Evolutionary conservation across 176 grass and related monocot genomes (phyloP), one percentile per base, ranked within the genome.

Genomic region (Rhynchospora breviuscula): DNA sequence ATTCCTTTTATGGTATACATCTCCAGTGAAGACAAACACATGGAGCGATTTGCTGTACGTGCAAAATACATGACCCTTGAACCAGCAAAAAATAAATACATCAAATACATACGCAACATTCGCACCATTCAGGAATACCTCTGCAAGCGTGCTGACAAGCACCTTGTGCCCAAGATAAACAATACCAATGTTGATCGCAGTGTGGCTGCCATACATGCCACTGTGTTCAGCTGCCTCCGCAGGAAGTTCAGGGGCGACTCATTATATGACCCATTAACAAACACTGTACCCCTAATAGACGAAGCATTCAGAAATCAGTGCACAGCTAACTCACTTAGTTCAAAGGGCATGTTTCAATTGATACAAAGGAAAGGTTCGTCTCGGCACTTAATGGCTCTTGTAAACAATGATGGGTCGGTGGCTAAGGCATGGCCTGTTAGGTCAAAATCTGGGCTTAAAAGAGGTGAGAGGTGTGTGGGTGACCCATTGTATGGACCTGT

Each of bases 1-100:
- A 91, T 97, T 63, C 95, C 92, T 29, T 97, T 97, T 64, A 94
- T 94, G 95, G 86, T 97, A 46, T 94, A 94, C 79, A 97, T 97
- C 63, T 91, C 90, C 15, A 94, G 87, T 31, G 95, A 97, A 85
- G 87, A 83, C 58, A 97, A 97, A 53, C 95, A 97, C 85, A 92
- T 84, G 2, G 92, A 97, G 62, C 90, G 95, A 85, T 97, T 97
- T 91, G 95, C 95, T 15, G 86, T 97, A 31, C 92, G 94, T 59
- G 94, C 94, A 85, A 97, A 97, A 85, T 97, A 97, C 78, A 97
- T 97, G 94, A 94, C 94, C 7, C 83, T 97, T 66, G 94, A 97
- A 58, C 91, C 94, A 59, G 69, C 85, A 52, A 94, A 92, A 85
- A 97, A 94, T 68, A 97, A 97, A 63, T 90, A 97, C 79, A 89